These are phyloP conservation scores for Aaosphaeria pasadenensis DNA, from an alignment of 2,329 filamentous ascomycete species.

Conservation along the genomic window DNA sequence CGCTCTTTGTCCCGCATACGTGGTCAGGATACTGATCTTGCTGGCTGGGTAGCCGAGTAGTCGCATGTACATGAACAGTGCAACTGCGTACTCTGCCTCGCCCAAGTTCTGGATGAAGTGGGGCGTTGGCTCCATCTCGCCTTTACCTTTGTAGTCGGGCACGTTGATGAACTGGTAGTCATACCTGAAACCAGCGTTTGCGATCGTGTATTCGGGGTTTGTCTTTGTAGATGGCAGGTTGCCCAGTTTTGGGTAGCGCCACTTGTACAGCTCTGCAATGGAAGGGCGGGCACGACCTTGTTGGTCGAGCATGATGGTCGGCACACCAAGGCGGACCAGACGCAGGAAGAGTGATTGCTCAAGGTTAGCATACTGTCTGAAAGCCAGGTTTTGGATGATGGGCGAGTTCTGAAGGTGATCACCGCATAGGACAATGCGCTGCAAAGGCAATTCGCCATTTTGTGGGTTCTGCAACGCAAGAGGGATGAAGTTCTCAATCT, in stretches of 20 bases:
- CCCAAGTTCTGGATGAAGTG: constrained; percentile 97
- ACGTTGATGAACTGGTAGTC: constrained; percentile 98
- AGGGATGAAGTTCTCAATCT: constrained; percentile 95
- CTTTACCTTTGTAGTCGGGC: constrained; percentile 83
- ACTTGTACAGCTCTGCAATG: constrained; percentile 86
- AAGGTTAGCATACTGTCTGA: constrained; percentile 91
- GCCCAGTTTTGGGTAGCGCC: constrained; percentile 80
- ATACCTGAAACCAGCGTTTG: constrained; percentile 88
- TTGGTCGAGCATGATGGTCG: constrained; percentile 82
- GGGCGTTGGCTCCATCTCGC: constrained; percentile 80
- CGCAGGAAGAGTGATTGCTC: constrained; percentile 94
- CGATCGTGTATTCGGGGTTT: constrained; percentile 68
- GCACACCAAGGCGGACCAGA: constrained; percentile 87
- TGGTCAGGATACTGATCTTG: constrained; percentile 84
- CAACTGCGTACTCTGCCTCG: constrained; percentile 95
- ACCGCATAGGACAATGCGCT: constrained; percentile 87
- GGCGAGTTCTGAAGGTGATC: constrained; percentile 97
- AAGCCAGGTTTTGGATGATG: constrained; percentile 89
- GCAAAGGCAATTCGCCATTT: constrained; percentile 69
- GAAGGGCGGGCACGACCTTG: constrained; percentile 87
- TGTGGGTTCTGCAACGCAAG: constrained; percentile 83
- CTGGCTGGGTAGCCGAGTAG: constrained; percentile 84
- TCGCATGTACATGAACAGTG: constrained; percentile 96
- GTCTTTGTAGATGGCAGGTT: constrained; percentile 74
- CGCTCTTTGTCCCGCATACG: constrained; percentile 88